Evolutionary conservation across 768 basidiomycete species (phyloP).

Genomic region (Russula compacta): DNA sequence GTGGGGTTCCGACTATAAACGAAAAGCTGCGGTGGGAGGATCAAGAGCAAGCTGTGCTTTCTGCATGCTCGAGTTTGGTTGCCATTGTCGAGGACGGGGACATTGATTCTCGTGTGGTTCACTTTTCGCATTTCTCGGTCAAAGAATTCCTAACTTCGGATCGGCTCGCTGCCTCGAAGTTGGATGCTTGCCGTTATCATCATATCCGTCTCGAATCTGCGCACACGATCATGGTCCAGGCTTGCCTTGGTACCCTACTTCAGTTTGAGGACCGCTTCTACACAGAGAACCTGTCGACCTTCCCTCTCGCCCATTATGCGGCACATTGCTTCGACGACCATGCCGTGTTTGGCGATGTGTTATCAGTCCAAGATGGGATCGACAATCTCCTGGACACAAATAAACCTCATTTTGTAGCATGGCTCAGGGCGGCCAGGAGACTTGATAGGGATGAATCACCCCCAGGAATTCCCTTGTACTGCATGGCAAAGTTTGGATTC

Average conservation of each 20-base stretch:
- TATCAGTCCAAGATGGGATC: too few relatives aligned
- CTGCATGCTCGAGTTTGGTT: not conserved
- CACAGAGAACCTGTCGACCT: not conserved
- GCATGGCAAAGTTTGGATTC: too few relatives aligned
- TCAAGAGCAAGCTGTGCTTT: not conserved
- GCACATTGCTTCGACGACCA: not conserved
- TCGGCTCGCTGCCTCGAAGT: not conserved
- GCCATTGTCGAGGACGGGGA: not conserved
- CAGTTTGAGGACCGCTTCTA: not conserved
- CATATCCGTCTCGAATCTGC: not conserved
- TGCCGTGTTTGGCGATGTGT: too few relatives aligned
- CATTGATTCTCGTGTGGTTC: not conserved
- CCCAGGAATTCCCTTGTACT: too few relatives aligned
- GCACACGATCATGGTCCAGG: not conserved
- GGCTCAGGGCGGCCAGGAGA: too few relatives aligned
- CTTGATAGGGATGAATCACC: too few relatives aligned
- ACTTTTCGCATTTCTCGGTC: not conserved
- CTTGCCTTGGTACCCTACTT: not conserved
- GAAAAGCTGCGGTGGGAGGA: not conserved
- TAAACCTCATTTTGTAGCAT: too few relatives aligned
- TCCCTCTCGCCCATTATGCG: not conserved
- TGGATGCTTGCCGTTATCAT: not conserved
- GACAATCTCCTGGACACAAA: too few relatives aligned
- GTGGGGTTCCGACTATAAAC: not conserved
- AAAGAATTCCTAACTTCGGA: not conserved